Percentiles rank a stretch among this genome's conserved stretches.
Conservation (phyloP, 2,329 filamentous ascomycete species). For the Fusarium zealandicum region DNA sequence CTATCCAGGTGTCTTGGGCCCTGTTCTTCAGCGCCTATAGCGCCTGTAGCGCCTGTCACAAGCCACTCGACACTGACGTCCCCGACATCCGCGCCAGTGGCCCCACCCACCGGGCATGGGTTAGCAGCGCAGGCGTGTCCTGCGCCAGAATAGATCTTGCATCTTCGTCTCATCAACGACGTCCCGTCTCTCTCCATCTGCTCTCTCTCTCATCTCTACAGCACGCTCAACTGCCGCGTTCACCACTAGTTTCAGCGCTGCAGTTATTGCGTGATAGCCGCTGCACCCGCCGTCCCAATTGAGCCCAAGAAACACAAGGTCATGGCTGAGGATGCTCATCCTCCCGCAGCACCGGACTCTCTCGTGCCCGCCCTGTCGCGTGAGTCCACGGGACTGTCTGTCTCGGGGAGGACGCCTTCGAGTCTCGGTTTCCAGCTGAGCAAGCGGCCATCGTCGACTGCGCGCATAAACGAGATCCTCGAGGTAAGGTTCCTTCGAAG, state of each 20-base stretch:
- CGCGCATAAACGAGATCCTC: conserved; percentile 55
- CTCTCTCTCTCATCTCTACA: background rate
- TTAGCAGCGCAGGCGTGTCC: background rate
- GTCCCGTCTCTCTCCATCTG: conserved; percentile 7
- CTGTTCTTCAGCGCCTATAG: conserved; percentile 2
- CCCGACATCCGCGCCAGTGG: background rate
- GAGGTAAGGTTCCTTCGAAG: conserved; percentile 48
- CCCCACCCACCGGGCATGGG: background rate
- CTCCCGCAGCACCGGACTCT: conserved; percentile 9
- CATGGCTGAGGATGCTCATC: conserved; percentile 10
- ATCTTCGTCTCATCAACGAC: conserved; percentile 9
- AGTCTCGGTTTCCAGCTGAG: conserved; percentile 33
- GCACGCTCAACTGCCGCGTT: background rate
- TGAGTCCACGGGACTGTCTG: conserved; percentile 18
- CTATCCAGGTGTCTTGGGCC: no score
- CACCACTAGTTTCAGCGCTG: background rate
- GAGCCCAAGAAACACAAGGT: no score
- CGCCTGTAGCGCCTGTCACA: conserved; percentile 6
- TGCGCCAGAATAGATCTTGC: background rate
- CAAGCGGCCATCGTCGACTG: conserved; percentile 44
- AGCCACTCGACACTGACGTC: background rate
- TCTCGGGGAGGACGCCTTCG: conserved; percentile 25
- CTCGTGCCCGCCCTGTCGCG: conserved; percentile 14
- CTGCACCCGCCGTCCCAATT: background rate
- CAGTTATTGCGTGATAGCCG: background rate